Evolutionary conservation across 2,329 filamentous ascomycete genomes (phyloP).

Genomic region (Aspergillus persii): DNA sequence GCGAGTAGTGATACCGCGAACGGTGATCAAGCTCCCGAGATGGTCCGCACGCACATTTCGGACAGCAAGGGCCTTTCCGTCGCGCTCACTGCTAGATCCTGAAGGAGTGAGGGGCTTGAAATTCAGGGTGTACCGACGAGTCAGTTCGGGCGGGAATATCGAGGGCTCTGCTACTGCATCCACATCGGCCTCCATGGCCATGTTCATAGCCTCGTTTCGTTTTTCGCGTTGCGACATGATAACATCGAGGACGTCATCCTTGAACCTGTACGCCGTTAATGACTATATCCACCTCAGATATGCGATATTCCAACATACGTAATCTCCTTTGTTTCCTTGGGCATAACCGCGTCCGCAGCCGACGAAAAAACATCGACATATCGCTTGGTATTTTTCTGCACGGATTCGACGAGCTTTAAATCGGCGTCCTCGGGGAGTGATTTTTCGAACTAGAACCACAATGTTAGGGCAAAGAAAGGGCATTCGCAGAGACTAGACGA

Average conservation of each 20-base stretch:
- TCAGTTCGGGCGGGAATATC: constrained; percentile 88
- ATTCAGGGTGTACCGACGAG: constrained; percentile 88
- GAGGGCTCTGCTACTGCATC: constrained; percentile 67
- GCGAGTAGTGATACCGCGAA: constrained; percentile 89
- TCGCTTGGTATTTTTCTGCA: constrained; percentile 89
- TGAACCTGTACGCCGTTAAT: constrained; percentile 64
- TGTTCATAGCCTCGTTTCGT: constrained; percentile 74
- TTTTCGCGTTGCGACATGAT: constrained; percentile 89
- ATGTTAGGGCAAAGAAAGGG: not conserved
- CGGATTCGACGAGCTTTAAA: constrained; percentile 68
- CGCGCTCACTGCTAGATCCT: constrained; percentile 60
- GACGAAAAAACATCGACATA: constrained; percentile 90
- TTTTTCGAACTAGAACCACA: constrained; percentile 65
- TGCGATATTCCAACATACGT: constrained; percentile 54
- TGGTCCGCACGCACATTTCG: constrained; percentile 91
- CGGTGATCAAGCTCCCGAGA: constrained; percentile 86
- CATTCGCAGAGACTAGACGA: not conserved
- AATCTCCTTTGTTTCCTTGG: constrained; percentile 71
- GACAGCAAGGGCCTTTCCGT: constrained; percentile 73
- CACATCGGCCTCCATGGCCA: constrained; percentile 63
- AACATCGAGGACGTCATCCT: constrained; percentile 95
- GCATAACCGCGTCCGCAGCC: constrained; percentile 84
- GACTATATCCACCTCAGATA: not conserved
- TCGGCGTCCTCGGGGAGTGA: constrained; percentile 65
- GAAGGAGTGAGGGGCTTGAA: constrained; percentile 87